phyloP scores from a whole-genome alignment of 306 rosid genomes.

The Inga leiocalycina region DNA sequence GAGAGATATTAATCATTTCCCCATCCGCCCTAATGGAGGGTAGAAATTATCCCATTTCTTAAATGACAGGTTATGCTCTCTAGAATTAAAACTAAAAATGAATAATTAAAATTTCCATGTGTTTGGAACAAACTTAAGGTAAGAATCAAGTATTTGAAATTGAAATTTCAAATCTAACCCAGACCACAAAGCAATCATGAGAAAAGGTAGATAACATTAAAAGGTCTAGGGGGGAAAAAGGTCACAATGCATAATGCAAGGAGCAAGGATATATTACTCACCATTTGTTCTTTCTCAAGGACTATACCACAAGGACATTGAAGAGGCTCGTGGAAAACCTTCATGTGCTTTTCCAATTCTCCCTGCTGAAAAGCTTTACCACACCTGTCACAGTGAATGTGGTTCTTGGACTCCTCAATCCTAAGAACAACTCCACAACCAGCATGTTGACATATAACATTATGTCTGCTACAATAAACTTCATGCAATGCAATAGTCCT shows the following conservation, averaged over 20 bases:
- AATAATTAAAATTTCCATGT: constrained; percentile 18
- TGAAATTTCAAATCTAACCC: neutral
- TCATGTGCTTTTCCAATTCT: constrained; percentile 88
- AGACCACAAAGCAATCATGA: neutral
- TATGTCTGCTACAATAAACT: constrained; percentile 92
- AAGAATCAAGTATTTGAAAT: constrained; percentile 2
- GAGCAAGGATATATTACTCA: constrained; percentile 37
- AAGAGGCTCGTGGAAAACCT: constrained; percentile 91
- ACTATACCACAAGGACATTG: constrained; percentile 79
- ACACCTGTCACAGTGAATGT: constrained; percentile 82
- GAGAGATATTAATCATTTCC: neutral
- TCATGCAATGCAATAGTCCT: constrained; percentile 86
- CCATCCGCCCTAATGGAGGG: neutral
- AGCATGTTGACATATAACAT: constrained; percentile 64
- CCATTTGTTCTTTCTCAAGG: constrained; percentile 95
- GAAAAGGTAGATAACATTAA: neutral
- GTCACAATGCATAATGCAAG: neutral
- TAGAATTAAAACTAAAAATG: neutral
- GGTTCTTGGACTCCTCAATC: constrained; percentile 82
- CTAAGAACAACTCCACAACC: constrained; percentile 92
- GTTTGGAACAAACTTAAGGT: constrained; percentile 16
- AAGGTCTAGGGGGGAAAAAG: neutral
- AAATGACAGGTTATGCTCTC: neutral
- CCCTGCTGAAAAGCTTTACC: constrained; percentile 84
- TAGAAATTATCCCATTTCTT: neutral